Evolutionary conservation across 257 asterid species (phyloP).

Genomic region (Solanum lycopersicoides): DNA sequence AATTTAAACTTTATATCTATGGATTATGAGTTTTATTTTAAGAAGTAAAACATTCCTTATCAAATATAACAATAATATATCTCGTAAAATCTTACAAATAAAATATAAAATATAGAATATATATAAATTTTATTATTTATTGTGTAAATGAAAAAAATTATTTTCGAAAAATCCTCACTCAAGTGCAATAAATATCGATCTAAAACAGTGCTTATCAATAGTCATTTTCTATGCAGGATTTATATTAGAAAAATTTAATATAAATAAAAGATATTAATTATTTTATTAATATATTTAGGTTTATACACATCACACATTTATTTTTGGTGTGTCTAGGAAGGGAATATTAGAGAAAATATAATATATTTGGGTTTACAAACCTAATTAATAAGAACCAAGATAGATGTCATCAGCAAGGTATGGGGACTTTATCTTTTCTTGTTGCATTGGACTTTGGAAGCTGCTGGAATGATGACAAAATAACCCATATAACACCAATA

Average conservation of each 20-base stretch:
- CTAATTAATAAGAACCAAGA: not conserved
- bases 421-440: not conserved
- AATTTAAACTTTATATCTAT: not conserved
- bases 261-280: too few relatives aligned
- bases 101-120: rapidly evolving
- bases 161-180: rapidly evolving
- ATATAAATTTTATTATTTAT: too few relatives aligned
- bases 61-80: too few relatives aligned
- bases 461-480: not conserved
- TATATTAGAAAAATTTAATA: too few relatives aligned
- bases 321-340: not conserved
- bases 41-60: not conserved
- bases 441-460: not conserved
- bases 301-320: not conserved
- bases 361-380: not conserved
- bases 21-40: rapidly evolving
- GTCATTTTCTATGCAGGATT: not conserved
- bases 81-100: rapidly evolving
- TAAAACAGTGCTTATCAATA: not conserved
- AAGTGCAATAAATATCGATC: too few relatives aligned
- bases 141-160: rapidly evolving
- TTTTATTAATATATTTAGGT: not conserved
- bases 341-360: not conserved
- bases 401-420: not conserved
- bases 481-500: not conserved